Base-by-base conservation (phyloP, 306 rosid genomes). In the Ormosia emarginata region DNA sequence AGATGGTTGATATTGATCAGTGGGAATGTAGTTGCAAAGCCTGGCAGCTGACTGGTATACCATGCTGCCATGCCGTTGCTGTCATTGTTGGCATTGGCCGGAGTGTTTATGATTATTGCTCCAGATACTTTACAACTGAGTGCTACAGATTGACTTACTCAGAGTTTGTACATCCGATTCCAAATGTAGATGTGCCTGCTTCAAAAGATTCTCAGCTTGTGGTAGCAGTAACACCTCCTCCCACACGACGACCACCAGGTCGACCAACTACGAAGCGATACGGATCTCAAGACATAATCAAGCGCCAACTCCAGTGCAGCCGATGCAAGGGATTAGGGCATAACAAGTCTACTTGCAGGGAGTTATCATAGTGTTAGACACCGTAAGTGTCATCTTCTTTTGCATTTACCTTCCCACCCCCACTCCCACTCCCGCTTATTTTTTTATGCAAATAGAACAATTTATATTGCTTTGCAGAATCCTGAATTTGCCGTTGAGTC, bases 281-380 rank as follows among this genome's bases (percentile, higher is more conserved):
- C 86, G 93, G 89, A 50, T 80, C 91, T 4, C 94, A 87, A 67
- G 97, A 90, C 56, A 67, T 88, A 67, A 85, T 75, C 70, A 95
- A 92, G 87, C 97, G 99, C 66, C 97, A 90, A 56, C 96, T 93
- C 71, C 98, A 87, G 88, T 95, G 99, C 88, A 95, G 98, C 86
- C 90, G 87, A 75, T 95, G 99, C 88, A 93, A 90, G 89, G 96
- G 97, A 71, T 97, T 93, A 10, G 97, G 98, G 62, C 99, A 95
- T 85, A 95, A 95, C 90, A 95, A 92, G 83, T 95, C 98, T 69
- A 95, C 99, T 69, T 95, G 99, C 89, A 95, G 87, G 80, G 93
- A 89, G 74, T 72, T 72, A 50, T 30, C 86, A 17, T 86, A 85
- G 80, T 49, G 66, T 55, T 68, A 75, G 79, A 79, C 72, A 11